Evolutionary conservation across 116 monocot genomes (phyloP).

Genomic region (Trichopus zeylanicus): DNA sequence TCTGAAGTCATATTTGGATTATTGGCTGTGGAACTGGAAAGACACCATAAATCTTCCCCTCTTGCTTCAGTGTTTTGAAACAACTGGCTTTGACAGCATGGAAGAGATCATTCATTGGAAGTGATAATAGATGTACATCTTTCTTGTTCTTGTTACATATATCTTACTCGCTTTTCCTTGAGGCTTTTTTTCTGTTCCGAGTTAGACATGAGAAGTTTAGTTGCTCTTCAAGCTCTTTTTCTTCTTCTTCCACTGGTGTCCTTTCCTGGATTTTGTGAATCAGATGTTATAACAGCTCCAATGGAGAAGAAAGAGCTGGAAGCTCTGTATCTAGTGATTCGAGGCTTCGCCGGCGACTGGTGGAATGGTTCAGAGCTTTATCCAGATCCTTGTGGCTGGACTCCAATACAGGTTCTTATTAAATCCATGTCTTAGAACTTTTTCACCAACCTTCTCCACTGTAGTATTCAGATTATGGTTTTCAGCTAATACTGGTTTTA

Average conservation of each 20-base stretch:
- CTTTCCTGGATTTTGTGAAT: constrained; percentile 8
- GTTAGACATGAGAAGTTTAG: constrained; percentile 1
- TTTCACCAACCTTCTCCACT: no score
- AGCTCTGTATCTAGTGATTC: constrained; percentile 22
- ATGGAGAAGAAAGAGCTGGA: constrained; percentile 31
- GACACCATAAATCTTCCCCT: background rate
- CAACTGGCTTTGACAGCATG: background rate
- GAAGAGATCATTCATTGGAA: background rate
- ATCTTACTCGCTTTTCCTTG: no score
- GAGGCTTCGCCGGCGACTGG: constrained; percentile 25
- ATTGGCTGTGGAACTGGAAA: background rate
- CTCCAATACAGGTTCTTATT: constrained; percentile 33
- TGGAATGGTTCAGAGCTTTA: constrained; percentile 37
- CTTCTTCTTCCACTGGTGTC: background rate
- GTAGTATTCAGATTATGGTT: background rate
- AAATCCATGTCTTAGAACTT: background rate
- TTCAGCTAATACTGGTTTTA: no score
- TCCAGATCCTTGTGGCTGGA: constrained; percentile 46
- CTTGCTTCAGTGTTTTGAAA: background rate
- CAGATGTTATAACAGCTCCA: constrained; percentile 16
- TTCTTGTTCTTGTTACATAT: no score
- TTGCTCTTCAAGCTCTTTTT: background rate
- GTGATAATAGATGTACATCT: background rate
- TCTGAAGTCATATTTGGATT: background rate
- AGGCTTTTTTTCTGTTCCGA: background rate